A percentile compares a stretch with the other conserved stretches of the same genome.
Conservation (phyloP, 2,329 filamentous ascomycete species). For the Akanthomyces lecanii region DNA sequence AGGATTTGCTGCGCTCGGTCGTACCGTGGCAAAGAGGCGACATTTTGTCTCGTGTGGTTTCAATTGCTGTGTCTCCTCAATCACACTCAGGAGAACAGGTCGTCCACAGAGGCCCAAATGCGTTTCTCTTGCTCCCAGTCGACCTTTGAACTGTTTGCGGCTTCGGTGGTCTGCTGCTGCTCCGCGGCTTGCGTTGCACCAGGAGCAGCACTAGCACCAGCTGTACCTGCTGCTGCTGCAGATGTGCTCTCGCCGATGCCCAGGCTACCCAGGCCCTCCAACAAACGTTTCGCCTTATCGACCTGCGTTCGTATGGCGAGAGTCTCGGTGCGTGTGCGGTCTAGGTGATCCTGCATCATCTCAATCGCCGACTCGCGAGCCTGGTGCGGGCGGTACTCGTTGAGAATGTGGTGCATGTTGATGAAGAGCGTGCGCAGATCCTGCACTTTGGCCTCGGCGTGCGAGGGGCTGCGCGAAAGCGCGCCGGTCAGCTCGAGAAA, state of each 20-base stretch:
- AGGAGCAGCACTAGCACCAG: background rate
- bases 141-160: conserved; percentile 19
- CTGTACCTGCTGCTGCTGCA: background rate
- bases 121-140: conserved; percentile 26
- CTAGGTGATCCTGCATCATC: conserved; percentile 81
- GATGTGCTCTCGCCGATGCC: conserved; percentile 27
- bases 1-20: background rate
- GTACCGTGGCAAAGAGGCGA: background rate
- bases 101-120: conserved; percentile 41
- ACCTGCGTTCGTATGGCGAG: conserved; percentile 61
- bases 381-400: conserved; percentile 91
- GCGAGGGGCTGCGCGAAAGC: conserved; percentile 26
- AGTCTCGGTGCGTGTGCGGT: conserved; percentile 69
- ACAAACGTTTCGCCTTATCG: conserved; percentile 67
- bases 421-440: conserved; percentile 79
- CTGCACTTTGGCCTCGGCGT: conserved; percentile 66
- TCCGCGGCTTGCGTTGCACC: conserved; percentile 16
- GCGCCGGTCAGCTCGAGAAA: conserved; percentile 77
- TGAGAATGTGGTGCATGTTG: conserved; percentile 90
- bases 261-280: conserved; percentile 62
- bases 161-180: conserved; percentile 16
- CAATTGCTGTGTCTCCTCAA: background rate
- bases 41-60: background rate
- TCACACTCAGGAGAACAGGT: conserved; percentile 32
- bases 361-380: conserved; percentile 81